Percentiles rank a stretch among this genome's conserved stretches.
These are phyloP conservation scores for Tuber borchii DNA, from an alignment of 495 filamentous ascomycete genomes.

Conservation along the genomic window DNA sequence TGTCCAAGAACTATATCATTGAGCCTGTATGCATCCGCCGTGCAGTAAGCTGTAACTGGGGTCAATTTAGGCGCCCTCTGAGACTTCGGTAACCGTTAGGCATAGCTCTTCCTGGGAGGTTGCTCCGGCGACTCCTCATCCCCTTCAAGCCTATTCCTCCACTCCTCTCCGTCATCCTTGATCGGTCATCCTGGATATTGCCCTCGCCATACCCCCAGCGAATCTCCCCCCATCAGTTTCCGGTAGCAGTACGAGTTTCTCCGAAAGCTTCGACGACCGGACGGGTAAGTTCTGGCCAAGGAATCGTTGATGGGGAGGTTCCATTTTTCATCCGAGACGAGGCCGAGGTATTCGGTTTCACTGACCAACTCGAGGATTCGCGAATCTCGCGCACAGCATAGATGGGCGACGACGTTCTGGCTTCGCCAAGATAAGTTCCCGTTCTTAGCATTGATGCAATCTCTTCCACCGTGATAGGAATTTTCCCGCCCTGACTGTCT, in stretches of 20 bases:
- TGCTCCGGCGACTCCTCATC: constrained; percentile 29
- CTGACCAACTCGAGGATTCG: too few relatives aligned
- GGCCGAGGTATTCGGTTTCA: too few relatives aligned
- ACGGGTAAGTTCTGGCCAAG: constrained; percentile 73
- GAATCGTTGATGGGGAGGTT: constrained; percentile 32
- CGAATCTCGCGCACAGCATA: too few relatives aligned
- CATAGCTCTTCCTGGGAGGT: constrained; percentile 73
- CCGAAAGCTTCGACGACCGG: constrained; percentile 82
- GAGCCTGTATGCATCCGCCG: constrained; percentile 86
- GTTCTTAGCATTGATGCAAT: too few relatives aligned
- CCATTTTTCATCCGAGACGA: too few relatives aligned
- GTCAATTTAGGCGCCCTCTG: constrained; percentile 79
- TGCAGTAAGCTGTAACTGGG: constrained; percentile 91
- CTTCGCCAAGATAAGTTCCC: too few relatives aligned
- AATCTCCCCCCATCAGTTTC: constrained; percentile 62
- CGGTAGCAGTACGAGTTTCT: constrained; percentile 91
- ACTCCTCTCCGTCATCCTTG: constrained; percentile 68
- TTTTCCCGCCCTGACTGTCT: too few relatives aligned
- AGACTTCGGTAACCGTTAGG: constrained; percentile 86
- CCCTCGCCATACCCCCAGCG: constrained; percentile 50
- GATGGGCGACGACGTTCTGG: too few relatives aligned
- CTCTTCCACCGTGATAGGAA: too few relatives aligned
- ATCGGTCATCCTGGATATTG: constrained; percentile 57
- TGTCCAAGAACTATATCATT: too few relatives aligned
- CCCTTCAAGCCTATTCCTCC: constrained; percentile 50